Evolutionary conservation across 768 basidiomycete species (phyloP), one percentile per base, ranked within the genome.

Genomic region (Tulasnella sp.): DNA sequence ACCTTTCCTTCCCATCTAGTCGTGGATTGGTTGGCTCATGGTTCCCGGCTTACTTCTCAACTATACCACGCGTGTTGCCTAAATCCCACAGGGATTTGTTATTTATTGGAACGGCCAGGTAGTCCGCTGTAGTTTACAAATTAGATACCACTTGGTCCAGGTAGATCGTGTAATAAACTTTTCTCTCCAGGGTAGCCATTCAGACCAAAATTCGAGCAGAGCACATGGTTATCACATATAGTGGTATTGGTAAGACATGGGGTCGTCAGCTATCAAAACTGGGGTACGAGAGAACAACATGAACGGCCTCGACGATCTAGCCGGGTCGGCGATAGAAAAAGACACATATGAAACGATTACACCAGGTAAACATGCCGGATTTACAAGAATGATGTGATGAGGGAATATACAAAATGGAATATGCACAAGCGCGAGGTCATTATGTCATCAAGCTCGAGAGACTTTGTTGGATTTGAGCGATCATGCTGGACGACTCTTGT

Each of bases 391-490:
- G 36, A 16, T 67, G 67, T n/a, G 67, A 41, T 32, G 39, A 67
- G 34, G n/a, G 17, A 29, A 67, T n/a, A 67, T 39, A 67, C 8
- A 14, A 26, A 22, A 14, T 67, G 64, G 26, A 59, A n/a, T n/a
- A n/a, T 32, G 16, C 22, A 29, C 36, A 41, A 26, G 35, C 6
- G 39, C 37, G 41, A 14, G 16, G 32, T 22, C 32, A 35, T 70
- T 29, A 70, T 34, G 69, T 70, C 69, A 70, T 70, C 17, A 70
- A 52, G 44, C 34, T 67, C 9, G 69, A 44, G 75, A 94, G 84
- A 75, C 83, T 86, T 22, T 92, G 90, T 79, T 91, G 90, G 71
- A 92, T 86, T 40, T 94, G 91, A 52, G 86, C 81, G 74, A 94
- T 87, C 67, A 84, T 85, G 76, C 90, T 86, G 34, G 87, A 86